A percentile compares a stretch with the other conserved stretches of the same genome.
Evolutionary conservation across 164 flowering plant genomes (phyloP).

Genomic region (Santalum album): DNA sequence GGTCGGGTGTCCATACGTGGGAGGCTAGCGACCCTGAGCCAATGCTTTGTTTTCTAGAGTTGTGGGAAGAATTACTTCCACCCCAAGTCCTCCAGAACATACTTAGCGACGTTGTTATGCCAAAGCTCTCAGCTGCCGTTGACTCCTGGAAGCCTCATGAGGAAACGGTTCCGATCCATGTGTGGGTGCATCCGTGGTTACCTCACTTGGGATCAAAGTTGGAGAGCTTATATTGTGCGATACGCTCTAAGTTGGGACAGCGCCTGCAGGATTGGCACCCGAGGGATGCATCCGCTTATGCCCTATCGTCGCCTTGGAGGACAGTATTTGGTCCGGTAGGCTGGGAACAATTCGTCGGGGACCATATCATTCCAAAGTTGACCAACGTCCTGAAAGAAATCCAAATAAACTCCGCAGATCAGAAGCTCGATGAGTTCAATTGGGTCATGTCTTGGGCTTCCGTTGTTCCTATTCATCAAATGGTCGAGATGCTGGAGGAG

Average conservation of each 20-base stretch:
- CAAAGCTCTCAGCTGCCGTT: conserved; percentile 68
- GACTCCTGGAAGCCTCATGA: conserved; percentile 80
- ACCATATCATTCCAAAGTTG: conserved; percentile 70
- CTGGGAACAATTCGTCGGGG: conserved; percentile 79
- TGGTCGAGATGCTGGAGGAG: conserved; percentile 73
- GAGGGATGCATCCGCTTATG: conserved; percentile 71
- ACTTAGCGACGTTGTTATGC: conserved; percentile 59
- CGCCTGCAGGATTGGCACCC: conserved; percentile 93
- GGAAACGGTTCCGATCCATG: conserved; percentile 80
- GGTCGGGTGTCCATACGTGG: conserved; percentile 80
- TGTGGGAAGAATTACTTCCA: conserved; percentile 77
- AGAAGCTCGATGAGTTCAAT: conserved; percentile 64
- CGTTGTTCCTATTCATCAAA: conserved; percentile 67
- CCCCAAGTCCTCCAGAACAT: conserved; percentile 49
- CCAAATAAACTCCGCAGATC: conserved; percentile 69
- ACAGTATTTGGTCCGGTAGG: conserved; percentile 76
- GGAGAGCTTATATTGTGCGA: conserved; percentile 60
- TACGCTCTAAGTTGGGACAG: conserved; percentile 59
- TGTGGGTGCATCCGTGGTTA: conserved; percentile 95
- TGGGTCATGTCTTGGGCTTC: conserved; percentile 86
- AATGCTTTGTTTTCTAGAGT: conserved; percentile 68
- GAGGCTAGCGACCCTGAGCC: conserved; percentile 86
- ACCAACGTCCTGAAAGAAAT: conserved; percentile 58
- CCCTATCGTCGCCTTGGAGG: conserved; percentile 83
- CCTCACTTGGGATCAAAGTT: conserved; percentile 65